phyloP scores from a whole-genome alignment of 1,284 basidiomycete genomes.

The Apiotrichum siamense region DNA sequence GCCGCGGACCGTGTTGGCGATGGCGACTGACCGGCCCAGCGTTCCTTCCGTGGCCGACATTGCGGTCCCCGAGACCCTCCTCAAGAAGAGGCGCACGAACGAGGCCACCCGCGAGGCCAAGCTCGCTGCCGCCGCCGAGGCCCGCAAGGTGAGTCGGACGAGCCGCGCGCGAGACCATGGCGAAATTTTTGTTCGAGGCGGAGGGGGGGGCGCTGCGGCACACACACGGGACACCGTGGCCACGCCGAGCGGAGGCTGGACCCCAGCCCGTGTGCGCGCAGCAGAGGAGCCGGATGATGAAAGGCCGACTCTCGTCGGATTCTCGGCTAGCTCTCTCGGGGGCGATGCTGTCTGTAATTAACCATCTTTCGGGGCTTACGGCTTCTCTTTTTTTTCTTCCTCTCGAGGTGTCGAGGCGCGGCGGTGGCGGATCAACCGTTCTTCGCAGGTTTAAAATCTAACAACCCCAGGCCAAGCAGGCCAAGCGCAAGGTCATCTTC shows the following conservation, averaged over 20 bases:
- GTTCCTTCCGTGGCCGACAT: not conserved
- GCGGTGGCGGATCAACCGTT: not conserved
- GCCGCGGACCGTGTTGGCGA: too few species aligned
- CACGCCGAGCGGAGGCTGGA: not conserved
- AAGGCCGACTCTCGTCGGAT: conserved; percentile 52
- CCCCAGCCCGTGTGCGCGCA: not conserved
- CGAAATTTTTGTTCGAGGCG: not conserved
- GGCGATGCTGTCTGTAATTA: conserved; percentile 72
- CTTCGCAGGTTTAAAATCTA: conserved; percentile 5
- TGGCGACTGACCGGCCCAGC: not conserved
- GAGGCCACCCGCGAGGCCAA: conserved; percentile 97
- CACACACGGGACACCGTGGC: too few species aligned
- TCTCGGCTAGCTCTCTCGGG: conserved; percentile 34
- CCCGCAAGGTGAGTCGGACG: conserved; percentile 75
- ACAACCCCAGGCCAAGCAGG: conserved; percentile 66
- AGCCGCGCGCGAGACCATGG: not conserved
- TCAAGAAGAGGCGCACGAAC: conserved; percentile 98
- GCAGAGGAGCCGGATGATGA: conserved; percentile 60
- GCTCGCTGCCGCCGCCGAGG: conserved; percentile 73
- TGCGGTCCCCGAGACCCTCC: conserved; percentile 78
- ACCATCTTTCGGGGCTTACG: conserved; percentile 98
- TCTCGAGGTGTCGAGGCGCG: not conserved
- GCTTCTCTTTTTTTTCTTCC: not conserved
- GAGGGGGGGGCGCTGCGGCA: not conserved
- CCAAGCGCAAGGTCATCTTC: conserved; percentile 96